phyloP scores from a whole-genome alignment of 2,329 filamentous ascomycete genomes.

The Trichoderma sp. region DNA sequence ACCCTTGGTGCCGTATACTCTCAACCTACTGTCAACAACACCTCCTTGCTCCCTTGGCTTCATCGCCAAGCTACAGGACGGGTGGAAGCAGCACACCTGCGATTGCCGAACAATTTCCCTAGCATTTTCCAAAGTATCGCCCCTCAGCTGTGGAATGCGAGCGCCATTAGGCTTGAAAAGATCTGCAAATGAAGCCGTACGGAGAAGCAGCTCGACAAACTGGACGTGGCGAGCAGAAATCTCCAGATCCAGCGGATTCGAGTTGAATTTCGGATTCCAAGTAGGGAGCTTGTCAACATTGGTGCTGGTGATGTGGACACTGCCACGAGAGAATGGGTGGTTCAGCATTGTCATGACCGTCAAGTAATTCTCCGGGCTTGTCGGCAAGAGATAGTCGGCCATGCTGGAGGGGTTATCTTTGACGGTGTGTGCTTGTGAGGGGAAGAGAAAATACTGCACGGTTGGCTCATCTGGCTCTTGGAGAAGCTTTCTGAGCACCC shows the following conservation, averaged over 20 bases:
- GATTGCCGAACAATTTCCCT: slow-evolving; percentile 41
- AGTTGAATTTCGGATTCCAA: slow-evolving; percentile 34
- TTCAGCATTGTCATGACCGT: slow-evolving; percentile 59
- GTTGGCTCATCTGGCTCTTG: slow-evolving; percentile 37
- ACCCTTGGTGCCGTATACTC: slow-evolving; percentile 49
- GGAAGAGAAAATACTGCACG: slow-evolving; percentile 41
- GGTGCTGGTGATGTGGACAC: slow-evolving; percentile 56
- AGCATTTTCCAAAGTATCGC: slow-evolving; percentile 40
- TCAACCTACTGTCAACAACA: slow-evolving; percentile 48
- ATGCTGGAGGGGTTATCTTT: slow-evolving; percentile 32
- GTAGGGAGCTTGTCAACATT: slow-evolving; percentile 48
- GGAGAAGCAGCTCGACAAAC: slow-evolving; percentile 45
- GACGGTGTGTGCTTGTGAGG: slow-evolving; percentile 37
- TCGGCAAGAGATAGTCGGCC: slow-evolving; percentile 29
- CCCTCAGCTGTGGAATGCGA: slow-evolving; percentile 32
- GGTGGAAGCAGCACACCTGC: slow-evolving; percentile 49
- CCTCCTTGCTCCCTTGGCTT: slow-evolving; percentile 48
- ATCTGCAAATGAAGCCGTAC: slow-evolving; percentile 44
- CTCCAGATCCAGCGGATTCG: slow-evolving; percentile 59
- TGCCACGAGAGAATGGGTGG: slow-evolving; percentile 62
- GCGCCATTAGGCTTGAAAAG: slow-evolving; percentile 45
- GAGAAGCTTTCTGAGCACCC: slow-evolving; percentile 32
- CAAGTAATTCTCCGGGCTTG: slow-evolving; percentile 50
- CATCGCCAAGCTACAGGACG: slow-evolving; percentile 55
- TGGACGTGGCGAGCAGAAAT: slow-evolving; percentile 49